phyloP scores from a whole-genome alignment of 768 basidiomycete species.

The Collybia nuda region DNA sequence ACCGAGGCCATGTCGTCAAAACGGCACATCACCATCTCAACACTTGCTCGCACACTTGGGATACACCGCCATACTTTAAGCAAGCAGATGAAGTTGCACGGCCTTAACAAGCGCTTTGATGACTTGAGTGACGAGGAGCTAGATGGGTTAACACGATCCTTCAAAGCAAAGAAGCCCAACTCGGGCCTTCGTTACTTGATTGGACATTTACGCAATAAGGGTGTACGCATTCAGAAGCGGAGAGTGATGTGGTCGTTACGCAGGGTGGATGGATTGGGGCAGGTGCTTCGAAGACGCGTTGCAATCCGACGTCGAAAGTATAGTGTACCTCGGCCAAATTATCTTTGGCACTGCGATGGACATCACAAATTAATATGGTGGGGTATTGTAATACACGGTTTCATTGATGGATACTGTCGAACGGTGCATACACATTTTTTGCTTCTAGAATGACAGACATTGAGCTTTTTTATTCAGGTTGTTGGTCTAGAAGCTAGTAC shows the following conservation, averaged over 20 bases:
- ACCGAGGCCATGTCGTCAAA: neutral
- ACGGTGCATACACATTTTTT: constrained; percentile 3
- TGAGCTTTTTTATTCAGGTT: neutral
- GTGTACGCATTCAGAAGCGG: constrained; percentile 21
- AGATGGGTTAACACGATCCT: constrained; percentile 7
- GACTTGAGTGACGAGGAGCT: neutral
- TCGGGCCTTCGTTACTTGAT: constrained; percentile 26
- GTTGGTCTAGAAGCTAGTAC: constrained; percentile 28
- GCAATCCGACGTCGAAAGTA: constrained; percentile 20
- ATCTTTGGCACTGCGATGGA: constrained; percentile 35
- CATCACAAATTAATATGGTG: constrained; percentile 35
- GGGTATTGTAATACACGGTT: constrained; percentile 31
- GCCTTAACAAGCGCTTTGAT: neutral
- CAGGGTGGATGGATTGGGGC: constrained; percentile 17
- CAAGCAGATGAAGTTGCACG: neutral
- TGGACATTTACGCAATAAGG: constrained; percentile 22
- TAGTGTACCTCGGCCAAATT: constrained; percentile 27
- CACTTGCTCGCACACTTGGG: neutral
- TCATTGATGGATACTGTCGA: constrained; percentile 29
- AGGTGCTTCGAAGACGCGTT: constrained; percentile 12
- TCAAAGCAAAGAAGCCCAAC: constrained; percentile 15
- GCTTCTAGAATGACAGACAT: constrained; percentile 11
- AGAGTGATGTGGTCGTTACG: constrained; percentile 14
- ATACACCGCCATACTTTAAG: neutral
- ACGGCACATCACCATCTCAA: neutral